These are phyloP conservation scores for Guyanaporus albipodus DNA, from an alignment of 768 basidiomycete species.

Conservation along the genomic window DNA sequence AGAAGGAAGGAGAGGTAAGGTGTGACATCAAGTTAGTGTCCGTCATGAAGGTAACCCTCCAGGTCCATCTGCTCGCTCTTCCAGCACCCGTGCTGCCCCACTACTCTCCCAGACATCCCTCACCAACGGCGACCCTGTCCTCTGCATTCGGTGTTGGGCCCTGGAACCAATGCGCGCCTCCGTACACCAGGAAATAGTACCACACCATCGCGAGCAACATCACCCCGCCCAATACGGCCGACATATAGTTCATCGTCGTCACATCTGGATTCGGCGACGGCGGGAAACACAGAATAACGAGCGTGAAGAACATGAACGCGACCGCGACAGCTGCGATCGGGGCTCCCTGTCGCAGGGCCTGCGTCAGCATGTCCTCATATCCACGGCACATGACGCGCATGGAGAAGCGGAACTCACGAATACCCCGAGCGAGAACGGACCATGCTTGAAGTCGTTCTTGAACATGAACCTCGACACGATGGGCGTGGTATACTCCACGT, in stretches of 20 bases:
- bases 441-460: conserved; percentile 41
- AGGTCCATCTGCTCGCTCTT: no score
- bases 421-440: conserved; percentile 42
- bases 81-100: no score
- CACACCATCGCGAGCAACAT: conserved; percentile 51
- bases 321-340: conserved; percentile 53
- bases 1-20: no score
- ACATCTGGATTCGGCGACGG: background rate
- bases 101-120: background rate
- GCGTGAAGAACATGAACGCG: conserved; percentile 61
- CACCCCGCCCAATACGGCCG: conserved; percentile 53
- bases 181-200: conserved; percentile 70
- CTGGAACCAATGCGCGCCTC: conserved; percentile 66
- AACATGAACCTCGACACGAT: conserved; percentile 48
- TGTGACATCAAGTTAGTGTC: no score
- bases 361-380: background rate
- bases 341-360: conserved; percentile 37
- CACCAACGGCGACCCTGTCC: background rate
- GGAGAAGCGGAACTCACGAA: conserved; percentile 30
- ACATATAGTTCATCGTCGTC: conserved; percentile 56
- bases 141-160: conserved; percentile 41
- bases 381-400: no score
- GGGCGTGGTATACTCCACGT: conserved; percentile 40
- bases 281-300: conserved; percentile 52
- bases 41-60: no score